phyloP scores from a whole-genome alignment of 2,329 filamentous ascomycete species.

The Emericellopsis cladophorae region DNA sequence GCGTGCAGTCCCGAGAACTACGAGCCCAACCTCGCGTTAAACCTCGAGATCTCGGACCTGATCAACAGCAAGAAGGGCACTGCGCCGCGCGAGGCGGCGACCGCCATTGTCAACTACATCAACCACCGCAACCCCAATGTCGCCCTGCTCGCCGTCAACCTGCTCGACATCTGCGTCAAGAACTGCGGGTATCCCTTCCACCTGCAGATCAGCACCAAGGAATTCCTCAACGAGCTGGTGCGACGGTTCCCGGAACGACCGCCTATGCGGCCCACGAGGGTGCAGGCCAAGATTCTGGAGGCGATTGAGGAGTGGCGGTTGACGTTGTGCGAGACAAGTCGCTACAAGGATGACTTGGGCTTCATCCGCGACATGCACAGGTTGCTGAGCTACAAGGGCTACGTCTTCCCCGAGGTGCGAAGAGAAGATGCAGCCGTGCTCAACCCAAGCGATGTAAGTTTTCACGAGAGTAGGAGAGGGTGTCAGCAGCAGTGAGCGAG shows the following conservation, averaged over 20 bases:
- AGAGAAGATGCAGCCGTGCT: conserved; percentile 91
- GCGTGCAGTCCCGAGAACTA: conserved; percentile 96
- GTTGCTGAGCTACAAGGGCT: conserved; percentile 90
- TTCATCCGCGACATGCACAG: conserved; percentile 98
- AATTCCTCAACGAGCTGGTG: conserved; percentile 97
- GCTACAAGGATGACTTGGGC: conserved; percentile 93
- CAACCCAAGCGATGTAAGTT: conserved; percentile 86
- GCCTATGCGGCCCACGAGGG: conserved; percentile 70
- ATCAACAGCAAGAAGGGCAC: conserved; percentile 97
- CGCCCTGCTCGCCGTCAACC: conserved; percentile 73
- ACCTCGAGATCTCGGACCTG: conserved; percentile 90
- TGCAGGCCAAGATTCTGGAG: conserved; percentile 87
- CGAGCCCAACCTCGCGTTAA: conserved; percentile 91
- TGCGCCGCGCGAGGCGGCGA: conserved; percentile 86
- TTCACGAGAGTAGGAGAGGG: background rate
- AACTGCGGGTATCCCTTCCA: conserved; percentile 99
- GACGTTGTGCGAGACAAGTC: conserved; percentile 95
- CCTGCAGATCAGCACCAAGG: conserved; percentile 95
- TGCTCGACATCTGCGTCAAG: conserved; percentile 98
- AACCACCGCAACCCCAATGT: conserved; percentile 97
- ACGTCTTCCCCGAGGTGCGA: conserved; percentile 84
- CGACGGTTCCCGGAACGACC: conserved; percentile 90
- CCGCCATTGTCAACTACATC: conserved; percentile 85
- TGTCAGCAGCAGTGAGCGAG: conserved; percentile 12
- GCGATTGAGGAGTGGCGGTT: conserved; percentile 96